Evolutionary conservation across 1,139 yeast species (phyloP).

Genomic region (Candida dubliniensis): DNA sequence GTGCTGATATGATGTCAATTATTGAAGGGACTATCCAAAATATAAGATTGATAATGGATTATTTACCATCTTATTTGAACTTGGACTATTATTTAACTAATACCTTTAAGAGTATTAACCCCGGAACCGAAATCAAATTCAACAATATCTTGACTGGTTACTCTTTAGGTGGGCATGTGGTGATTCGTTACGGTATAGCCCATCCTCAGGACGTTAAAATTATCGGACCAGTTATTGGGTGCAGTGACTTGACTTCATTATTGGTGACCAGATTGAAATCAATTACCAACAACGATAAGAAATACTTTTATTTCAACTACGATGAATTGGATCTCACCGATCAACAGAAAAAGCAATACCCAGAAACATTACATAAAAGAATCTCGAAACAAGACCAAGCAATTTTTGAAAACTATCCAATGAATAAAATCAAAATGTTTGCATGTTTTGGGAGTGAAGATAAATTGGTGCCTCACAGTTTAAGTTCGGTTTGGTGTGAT

Average conservation of each 20-base stretch:
- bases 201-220: slow-evolving; percentile 40
- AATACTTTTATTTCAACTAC: slow-evolving; percentile 35
- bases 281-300: slow-evolving; percentile 24
- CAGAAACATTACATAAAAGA: slow-evolving; percentile 37
- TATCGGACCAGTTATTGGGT: slow-evolving; percentile 50
- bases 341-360: slow-evolving; percentile 30
- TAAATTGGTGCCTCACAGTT: slow-evolving; percentile 36
- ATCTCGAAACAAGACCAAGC: slow-evolving; percentile 29
- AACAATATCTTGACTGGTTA: slow-evolving; percentile 50
- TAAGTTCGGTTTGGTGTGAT: slow-evolving; percentile 37
- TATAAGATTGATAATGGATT: slow-evolving; percentile 46
- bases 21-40: slow-evolving; percentile 56
- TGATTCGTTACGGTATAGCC: slow-evolving; percentile 46
- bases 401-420: slow-evolving; percentile 40
- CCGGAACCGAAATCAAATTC: slow-evolving; percentile 20
- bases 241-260: slow-evolving; percentile 44
- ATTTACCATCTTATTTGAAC: slow-evolving; percentile 46
- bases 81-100: slow-evolving; percentile 31
- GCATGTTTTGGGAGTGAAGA: slow-evolving; percentile 42
- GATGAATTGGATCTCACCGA: slow-evolving; percentile 34
- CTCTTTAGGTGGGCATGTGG: slow-evolving; percentile 63
- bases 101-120: slow-evolving; percentile 20
- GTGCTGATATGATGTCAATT: slow-evolving; percentile 50
- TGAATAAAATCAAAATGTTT: slow-evolving; percentile 32
- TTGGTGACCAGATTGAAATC: slow-evolving; percentile 37